Evolutionary conservation across 306 rosid genomes (phyloP).

Genomic region (Rosa persica): DNA sequence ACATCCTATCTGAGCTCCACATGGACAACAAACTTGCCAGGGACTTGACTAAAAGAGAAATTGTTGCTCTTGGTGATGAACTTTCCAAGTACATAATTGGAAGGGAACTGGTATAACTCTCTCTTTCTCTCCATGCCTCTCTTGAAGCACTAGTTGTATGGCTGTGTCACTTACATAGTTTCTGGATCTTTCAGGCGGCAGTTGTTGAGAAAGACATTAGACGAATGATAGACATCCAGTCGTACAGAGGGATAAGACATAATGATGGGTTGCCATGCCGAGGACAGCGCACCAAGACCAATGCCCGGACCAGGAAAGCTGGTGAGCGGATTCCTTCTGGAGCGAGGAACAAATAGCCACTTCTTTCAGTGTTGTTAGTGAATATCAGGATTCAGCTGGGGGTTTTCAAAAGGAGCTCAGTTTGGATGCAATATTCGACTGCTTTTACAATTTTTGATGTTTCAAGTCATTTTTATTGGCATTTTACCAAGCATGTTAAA

Average conservation of each 20-base stretch:
- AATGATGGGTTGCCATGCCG: constrained; percentile 29
- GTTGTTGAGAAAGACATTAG: constrained; percentile 20
- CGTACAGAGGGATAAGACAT: constrained; percentile 33
- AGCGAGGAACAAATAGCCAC: constrained; percentile 13
- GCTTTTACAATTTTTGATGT: neutral
- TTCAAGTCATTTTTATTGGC: constrained; percentile 4
- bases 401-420: neutral
- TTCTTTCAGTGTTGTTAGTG: neutral
- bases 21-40: constrained; percentile 59
- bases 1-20: constrained; percentile 59
- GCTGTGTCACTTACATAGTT: neutral
- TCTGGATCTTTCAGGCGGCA: constrained; percentile 6
- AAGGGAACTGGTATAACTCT: constrained; percentile 54
- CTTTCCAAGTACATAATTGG: constrained; percentile 60
- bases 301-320: constrained; percentile 28
- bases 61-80: constrained; percentile 54
- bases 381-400: neutral
- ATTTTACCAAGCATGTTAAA: neutral
- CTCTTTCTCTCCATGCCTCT: neutral
- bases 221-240: constrained; percentile 21
- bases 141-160: neutral
- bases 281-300: constrained; percentile 38
- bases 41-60: constrained; percentile 70
- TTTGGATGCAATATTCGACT: neutral
- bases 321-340: neutral